These are phyloP conservation scores for Chimonanthus salicifolius DNA, from an alignment of 164 flowering plant species.

Conservation along the genomic window DNA sequence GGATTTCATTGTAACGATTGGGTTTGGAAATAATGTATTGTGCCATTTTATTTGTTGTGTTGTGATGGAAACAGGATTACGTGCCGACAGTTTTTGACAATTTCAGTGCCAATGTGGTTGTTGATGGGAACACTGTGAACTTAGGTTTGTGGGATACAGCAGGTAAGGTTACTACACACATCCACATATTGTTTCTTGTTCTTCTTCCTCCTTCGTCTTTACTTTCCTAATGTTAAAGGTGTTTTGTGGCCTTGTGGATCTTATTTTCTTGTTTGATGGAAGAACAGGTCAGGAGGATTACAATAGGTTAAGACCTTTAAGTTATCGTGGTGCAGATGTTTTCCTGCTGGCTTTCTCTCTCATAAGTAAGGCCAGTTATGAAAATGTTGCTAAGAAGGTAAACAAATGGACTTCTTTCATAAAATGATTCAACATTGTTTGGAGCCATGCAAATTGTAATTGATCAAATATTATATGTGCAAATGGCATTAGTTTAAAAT, in stretches of 20 bases:
- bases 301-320: constrained; percentile 91
- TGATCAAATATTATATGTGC: neutral
- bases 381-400: constrained; percentile 96
- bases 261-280: neutral
- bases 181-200: no score
- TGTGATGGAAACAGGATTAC: constrained; percentile 62
- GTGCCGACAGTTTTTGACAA: constrained; percentile 97
- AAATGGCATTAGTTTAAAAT: neutral
- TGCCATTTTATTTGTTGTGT: neutral
- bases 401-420: neutral
- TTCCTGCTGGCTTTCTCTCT: constrained; percentile 92
- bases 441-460: neutral
- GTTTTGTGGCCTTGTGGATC: neutral
- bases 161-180: constrained; percentile 29
- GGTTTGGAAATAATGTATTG: neutral
- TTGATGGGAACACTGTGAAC: constrained; percentile 88
- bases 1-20: no score
- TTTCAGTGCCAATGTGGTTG: constrained; percentile 95
- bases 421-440: neutral
- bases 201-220: no score
- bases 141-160: constrained; percentile 98
- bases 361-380: constrained; percentile 99
- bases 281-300: constrained; percentile 89
- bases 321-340: constrained; percentile 97
- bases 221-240: no score